Evolutionary conservation across 202 grass and related monocot genomes (phyloP), one percentile per base, ranked within the genome.

Genomic region (Zizania palustris): DNA sequence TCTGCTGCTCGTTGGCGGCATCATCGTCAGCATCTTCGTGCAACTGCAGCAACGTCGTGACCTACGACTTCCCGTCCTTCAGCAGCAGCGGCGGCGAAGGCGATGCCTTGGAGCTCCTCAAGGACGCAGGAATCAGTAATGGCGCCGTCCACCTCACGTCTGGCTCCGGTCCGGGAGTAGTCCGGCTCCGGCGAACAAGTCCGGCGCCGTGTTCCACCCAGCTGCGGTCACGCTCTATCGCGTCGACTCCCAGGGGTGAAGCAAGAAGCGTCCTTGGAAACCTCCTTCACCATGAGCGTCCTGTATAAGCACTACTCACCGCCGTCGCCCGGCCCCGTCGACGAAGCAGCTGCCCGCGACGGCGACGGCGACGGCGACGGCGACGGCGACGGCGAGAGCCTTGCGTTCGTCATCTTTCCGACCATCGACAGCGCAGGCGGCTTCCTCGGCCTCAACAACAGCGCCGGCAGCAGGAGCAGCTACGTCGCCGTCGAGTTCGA

Each of bases 211-310:
- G 1, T 33, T 72, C 69, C 69, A 20, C 9, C 48, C 16, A 56
- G 16, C 69, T 72, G 49, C 69, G 35, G 69, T 72, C 35, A 72
- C 49, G 16, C 69, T 72, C 5, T 40, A 35, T 34, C 16, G 48
- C 68, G 15, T 6, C 9, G 15, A 54, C 68, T 39, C 16, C 8
- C 8, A 7, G 33, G 43, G 40, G 5, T 3, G 20, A 18, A 3
- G 16, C 34, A 56, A 40, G 3, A 56, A 0, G 49, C 69, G 5
- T 55, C 69, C 49, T 21, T 72, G 0, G 0, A 72, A 0, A 20
- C 49, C 34, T 20, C 49, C 49, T 72, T 72, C 69, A 56, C 16
- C 49, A 56, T 56, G 16, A 19, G 3, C 34, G 5, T 71, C 11
- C 10, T 7, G 3, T 34, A 28, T 28, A 28, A 28, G 28, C 28